Evolutionary conservation across 1,139 yeast species (phyloP).

Genomic region (Nakaseomyces sp.): DNA sequence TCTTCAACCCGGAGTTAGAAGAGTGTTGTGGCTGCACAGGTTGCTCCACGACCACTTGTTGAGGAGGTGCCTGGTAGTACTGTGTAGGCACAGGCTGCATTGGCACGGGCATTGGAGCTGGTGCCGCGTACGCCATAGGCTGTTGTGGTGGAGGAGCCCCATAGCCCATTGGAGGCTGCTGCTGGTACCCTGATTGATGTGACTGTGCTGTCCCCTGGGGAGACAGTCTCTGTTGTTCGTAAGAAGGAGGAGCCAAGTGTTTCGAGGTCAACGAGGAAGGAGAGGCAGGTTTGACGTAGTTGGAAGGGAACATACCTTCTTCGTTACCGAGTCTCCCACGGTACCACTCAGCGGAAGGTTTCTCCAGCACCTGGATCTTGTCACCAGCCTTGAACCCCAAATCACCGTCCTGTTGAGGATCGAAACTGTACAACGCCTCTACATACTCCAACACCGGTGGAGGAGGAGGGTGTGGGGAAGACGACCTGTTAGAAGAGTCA

Average conservation of each 20-base stretch:
- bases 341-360: constrained; percentile 86
- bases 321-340: constrained; percentile 55
- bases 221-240: constrained; percentile 1
- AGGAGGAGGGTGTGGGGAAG: constrained; percentile 8
- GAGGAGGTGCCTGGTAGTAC: constrained; percentile 15
- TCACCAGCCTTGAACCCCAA: constrained; percentile 58
- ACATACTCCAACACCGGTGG: constrained; percentile 34
- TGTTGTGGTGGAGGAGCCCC: constrained; percentile 8
- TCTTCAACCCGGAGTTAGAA: constrained; percentile 35
- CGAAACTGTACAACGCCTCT: constrained; percentile 66
- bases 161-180: not conserved
- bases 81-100: constrained; percentile 14
- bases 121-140: constrained; percentile 12
- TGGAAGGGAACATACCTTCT: constrained; percentile 83
- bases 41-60: constrained; percentile 11
- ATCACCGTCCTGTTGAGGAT: constrained; percentile 65
- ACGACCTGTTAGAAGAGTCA: too few relatives aligned
- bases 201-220: constrained; percentile 19
- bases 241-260: constrained; percentile 1
- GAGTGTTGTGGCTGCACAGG: constrained; percentile 14
- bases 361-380: constrained; percentile 59
- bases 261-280: constrained; percentile 23
- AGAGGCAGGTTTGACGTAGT: constrained; percentile 55
- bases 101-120: too few relatives aligned
- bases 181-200: constrained; percentile 8